Evolutionary conservation across 2,329 filamentous ascomycete species (phyloP), one percentile per base, ranked within the genome.

Genomic region (Talaromyces rugulosus): DNA sequence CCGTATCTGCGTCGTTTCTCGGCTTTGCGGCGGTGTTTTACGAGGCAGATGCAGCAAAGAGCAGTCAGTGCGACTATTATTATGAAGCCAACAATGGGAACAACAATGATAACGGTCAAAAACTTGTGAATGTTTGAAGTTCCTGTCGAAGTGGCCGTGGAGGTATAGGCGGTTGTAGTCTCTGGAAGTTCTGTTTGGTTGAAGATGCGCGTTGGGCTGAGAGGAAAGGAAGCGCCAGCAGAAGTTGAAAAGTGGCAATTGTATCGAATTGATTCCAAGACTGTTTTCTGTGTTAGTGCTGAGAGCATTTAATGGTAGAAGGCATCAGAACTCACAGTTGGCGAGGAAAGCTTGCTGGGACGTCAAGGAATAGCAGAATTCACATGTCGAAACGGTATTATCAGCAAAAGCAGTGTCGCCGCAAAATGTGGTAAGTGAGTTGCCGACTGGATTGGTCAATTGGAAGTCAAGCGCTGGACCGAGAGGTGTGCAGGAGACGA

Each of bases 191-290:
- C 65, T 9, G 72, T 71, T 53, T 74, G 66, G 51, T 71, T 75
- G 68, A 81, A 81, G 55, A 81, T 80, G 42, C 73, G 66, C 5
- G 69, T 66, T 12, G 77, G 72, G 36, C 71, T 68, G 59, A 80
- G 75, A 53, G 74, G 70, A 65, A 81, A 81, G 18, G 72, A 51
- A 6, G 66, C 60, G n/a, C 74, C 75, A 1, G 68, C 63, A 14
- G 67, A 63, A 1, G 77, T 76, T 47, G 68, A 70, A 64, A 76
- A 77, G 57, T 77, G 73, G 65, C 79, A 81, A 59, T 77, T 76
- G 63, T 80, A 77, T 28, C 79, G 77, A 47, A 80, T 68, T 23
- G 78, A 71, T 72, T 81, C 78, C 40, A 81, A 66, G 66, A 80
- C 78, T 81, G 58, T 42, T 57, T 23, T 56, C 33, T 36, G 23